Conservation (phyloP, 495 filamentous ascomycete species). For the Xylaria palmicola region DNA sequence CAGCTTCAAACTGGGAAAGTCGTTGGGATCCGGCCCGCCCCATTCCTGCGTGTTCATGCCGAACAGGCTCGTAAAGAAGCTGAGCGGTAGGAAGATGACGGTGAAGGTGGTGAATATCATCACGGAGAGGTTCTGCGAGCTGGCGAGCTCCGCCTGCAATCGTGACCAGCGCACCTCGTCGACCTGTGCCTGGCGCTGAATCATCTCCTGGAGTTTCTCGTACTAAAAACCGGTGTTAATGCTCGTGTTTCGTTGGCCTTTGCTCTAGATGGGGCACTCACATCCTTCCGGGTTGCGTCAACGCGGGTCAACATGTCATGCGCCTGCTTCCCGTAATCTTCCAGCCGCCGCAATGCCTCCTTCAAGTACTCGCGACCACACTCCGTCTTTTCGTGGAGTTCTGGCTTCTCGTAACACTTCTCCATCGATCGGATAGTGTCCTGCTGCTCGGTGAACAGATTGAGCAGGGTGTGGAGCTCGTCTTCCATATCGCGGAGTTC, state of each 20-base stretch:
- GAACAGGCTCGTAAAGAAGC: slow-evolving; percentile 66
- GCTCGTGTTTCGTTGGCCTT: background rate
- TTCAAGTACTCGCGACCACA: slow-evolving; percentile 48
- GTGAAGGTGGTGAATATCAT: slow-evolving; percentile 73
- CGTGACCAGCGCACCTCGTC: slow-evolving; percentile 65
- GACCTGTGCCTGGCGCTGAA: slow-evolving; percentile 67
- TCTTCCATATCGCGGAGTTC: slow-evolving; percentile 68
- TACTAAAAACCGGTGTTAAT: slow-evolving; percentile 38
- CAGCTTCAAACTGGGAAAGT: slow-evolving; percentile 30
- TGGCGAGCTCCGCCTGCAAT: slow-evolving; percentile 61
- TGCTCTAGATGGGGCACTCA: slow-evolving; percentile 18
- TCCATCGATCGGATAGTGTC: slow-evolving; percentile 50
- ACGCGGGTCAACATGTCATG: slow-evolving; percentile 58
- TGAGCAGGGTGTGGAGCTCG: slow-evolving; percentile 58
- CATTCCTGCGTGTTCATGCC: slow-evolving; percentile 67
- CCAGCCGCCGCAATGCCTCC: slow-evolving; percentile 52
- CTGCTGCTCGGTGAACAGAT: slow-evolving; percentile 59
- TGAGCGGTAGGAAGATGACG: slow-evolving; percentile 64
- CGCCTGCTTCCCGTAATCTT: slow-evolving; percentile 57
- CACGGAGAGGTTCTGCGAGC: slow-evolving; percentile 60
- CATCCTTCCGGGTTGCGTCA: slow-evolving; percentile 44
- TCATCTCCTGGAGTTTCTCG: slow-evolving; percentile 66
- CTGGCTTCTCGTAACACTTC: slow-evolving; percentile 33
- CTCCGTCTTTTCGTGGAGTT: slow-evolving; percentile 30
- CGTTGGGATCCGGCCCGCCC: slow-evolving; percentile 44